Conservation (phyloP, 2,329 filamentous ascomycete genomes). For the Epichloe aotearoae region DNA sequence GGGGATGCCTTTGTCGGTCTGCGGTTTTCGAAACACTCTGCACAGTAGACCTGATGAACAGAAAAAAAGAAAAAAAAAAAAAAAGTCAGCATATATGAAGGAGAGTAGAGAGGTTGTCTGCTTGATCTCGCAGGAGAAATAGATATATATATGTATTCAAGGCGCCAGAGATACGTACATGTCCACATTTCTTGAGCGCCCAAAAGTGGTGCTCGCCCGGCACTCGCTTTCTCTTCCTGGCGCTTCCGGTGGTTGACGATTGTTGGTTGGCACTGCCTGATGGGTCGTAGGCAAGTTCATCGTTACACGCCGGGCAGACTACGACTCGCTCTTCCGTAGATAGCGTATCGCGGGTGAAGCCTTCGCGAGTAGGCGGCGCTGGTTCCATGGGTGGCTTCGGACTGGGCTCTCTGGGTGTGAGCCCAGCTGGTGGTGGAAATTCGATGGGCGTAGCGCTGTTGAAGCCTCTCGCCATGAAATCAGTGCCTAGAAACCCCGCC, state of each 20-base stretch:
- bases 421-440: slow-evolving; percentile 16
- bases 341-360: slow-evolving; percentile 63
- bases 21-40: slow-evolving; percentile 45
- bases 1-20: slow-evolving; percentile 23
- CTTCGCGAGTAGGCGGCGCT: slow-evolving; percentile 51
- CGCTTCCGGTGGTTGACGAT: slow-evolving; percentile 6
- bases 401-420: slow-evolving; percentile 19
- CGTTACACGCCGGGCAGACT: slow-evolving; percentile 75
- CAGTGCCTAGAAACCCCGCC: slow-evolving; percentile 13
- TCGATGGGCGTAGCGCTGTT: slow-evolving; percentile 7
- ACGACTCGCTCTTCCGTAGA: slow-evolving; percentile 53
- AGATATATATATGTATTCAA: slow-evolving; percentile 11
- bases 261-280: slow-evolving; percentile 17
- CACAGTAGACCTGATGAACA: slow-evolving; percentile 44
- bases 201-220: slow-evolving; percentile 73
- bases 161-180: slow-evolving; percentile 42
- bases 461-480: slow-evolving; percentile 11
- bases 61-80: not conserved
- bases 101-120: not conserved
- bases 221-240: slow-evolving; percentile 31
- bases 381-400: slow-evolving; percentile 43
- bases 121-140: not conserved
- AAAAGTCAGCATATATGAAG: not conserved
- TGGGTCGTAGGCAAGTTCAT: slow-evolving; percentile 67
- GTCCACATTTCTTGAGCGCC: slow-evolving; percentile 81